A percentile compares a stretch with the other conserved stretches of the same genome.
Evolutionary conservation across 129 eudicot species (phyloP).

Genomic region (Tanacetum coccineum): DNA sequence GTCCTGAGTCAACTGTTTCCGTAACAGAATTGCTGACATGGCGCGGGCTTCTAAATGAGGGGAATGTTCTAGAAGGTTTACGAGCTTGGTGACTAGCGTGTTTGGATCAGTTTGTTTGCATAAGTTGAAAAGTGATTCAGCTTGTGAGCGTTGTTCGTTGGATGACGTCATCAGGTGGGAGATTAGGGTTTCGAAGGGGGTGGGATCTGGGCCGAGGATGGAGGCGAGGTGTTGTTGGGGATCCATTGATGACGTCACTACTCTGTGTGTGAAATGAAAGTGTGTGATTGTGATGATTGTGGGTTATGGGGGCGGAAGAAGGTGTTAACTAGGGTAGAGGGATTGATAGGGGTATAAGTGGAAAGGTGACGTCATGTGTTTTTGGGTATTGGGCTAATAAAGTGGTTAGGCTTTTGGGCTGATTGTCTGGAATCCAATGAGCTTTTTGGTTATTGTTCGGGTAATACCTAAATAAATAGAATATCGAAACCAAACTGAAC

Average conservation of each 20-base stretch:
- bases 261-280: too few relatives aligned
- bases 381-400: too few relatives aligned
- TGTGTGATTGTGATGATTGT: too few relatives aligned
- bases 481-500: too few relatives aligned
- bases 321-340: too few relatives aligned
- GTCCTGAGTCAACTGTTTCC: conserved; percentile 82
- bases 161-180: conserved; percentile 86
- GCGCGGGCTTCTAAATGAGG: conserved; percentile 79
- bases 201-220: conserved; percentile 85
- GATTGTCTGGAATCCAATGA: too few relatives aligned
- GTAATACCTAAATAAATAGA: too few relatives aligned
- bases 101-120: conserved; percentile 87
- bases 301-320: too few relatives aligned
- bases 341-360: too few relatives aligned
- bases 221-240: conserved; percentile 60
- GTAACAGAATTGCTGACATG: conserved; percentile 80
- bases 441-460: too few relatives aligned
- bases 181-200: conserved; percentile 88
- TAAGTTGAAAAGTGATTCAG: conserved; percentile 72
- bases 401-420: too few relatives aligned
- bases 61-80: conserved; percentile 61
- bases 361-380: too few relatives aligned
- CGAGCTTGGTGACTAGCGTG: conserved; percentile 63
- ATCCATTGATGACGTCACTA: conserved; percentile 47
- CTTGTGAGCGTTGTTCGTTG: conserved; percentile 93